phyloP scores from a whole-genome alignment of 2,329 filamentous ascomycete species.

The Chaetothyriales sp. region DNA sequence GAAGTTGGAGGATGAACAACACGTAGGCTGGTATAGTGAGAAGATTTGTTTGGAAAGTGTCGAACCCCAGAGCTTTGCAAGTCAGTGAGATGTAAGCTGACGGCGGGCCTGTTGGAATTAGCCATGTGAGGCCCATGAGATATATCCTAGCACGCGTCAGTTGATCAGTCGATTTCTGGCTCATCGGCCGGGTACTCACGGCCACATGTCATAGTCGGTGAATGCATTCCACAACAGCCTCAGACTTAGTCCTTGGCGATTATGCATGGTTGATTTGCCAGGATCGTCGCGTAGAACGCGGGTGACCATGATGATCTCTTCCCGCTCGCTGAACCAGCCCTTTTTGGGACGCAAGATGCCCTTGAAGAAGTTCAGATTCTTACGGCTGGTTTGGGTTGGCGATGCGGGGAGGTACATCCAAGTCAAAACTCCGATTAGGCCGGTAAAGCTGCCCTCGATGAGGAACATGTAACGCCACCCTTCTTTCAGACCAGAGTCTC shows the following conservation, averaged over 20 bases:
- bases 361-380: constrained; percentile 35
- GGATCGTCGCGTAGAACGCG: constrained; percentile 45
- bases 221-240: constrained; percentile 43
- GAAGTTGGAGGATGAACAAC: constrained; percentile 42
- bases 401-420: constrained; percentile 48
- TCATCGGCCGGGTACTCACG: constrained; percentile 8
- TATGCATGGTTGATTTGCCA: constrained; percentile 45
- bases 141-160: constrained; percentile 28
- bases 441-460: constrained; percentile 31
- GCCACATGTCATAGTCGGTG: constrained; percentile 48
- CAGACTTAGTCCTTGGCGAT: constrained; percentile 40
- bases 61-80: constrained; percentile 41
- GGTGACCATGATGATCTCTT: constrained; percentile 48
- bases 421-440: constrained; percentile 39
- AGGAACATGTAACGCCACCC: constrained; percentile 29
- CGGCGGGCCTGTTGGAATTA: constrained; percentile 38
- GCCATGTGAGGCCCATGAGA: constrained; percentile 37
- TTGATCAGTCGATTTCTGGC: constrained; percentile 30
- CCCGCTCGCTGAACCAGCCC: constrained; percentile 45
- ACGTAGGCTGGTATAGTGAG: constrained; percentile 45
- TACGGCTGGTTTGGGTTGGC: constrained; percentile 47
- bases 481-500: constrained; percentile 29
- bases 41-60: constrained; percentile 47
- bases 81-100: constrained; percentile 45
- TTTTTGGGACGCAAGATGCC: constrained; percentile 22